These are phyloP conservation scores for Neurospora intermedia DNA, from an alignment of 495 filamentous ascomycete species.

Conservation along the genomic window DNA sequence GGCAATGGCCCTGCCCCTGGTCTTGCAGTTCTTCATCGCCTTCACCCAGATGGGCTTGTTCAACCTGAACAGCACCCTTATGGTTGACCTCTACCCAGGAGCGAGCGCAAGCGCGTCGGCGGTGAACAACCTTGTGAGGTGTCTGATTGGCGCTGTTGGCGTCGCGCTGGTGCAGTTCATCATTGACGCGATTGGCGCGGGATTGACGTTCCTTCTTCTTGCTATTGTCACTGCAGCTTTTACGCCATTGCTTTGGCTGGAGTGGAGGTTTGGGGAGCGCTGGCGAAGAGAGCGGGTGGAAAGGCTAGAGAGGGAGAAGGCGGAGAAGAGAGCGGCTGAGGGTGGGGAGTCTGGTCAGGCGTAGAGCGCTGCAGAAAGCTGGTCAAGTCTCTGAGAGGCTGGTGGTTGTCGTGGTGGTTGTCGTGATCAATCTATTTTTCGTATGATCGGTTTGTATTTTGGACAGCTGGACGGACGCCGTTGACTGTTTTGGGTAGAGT, in stretches of 20 bases:
- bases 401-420: not conserved
- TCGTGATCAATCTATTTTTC: not conserved
- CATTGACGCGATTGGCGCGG: constrained; percentile 46
- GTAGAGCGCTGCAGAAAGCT: not conserved
- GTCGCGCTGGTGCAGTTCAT: constrained; percentile 53
- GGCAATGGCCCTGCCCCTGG: constrained; percentile 28
- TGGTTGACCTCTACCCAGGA: constrained; percentile 51
- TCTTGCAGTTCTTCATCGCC: constrained; percentile 40
- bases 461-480: not conserved
- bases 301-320: constrained; percentile 8
- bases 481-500: not conserved
- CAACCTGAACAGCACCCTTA: constrained; percentile 35
- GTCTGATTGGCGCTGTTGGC: constrained; percentile 49
- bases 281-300: constrained; percentile 18
- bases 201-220: constrained; percentile 52
- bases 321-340: not conserved
- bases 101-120: constrained; percentile 51
- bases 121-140: constrained; percentile 53
- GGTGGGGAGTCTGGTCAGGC: not conserved
- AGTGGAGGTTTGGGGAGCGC: constrained; percentile 16
- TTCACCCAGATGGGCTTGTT: constrained; percentile 34
- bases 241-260: constrained; percentile 33
- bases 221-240: constrained; percentile 36
- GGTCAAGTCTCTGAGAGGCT: not conserved
- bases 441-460: not conserved